Evolutionary conservation across 2,329 filamentous ascomycete genomes (phyloP).

Genomic region (Coleophoma eucalyptorum): DNA sequence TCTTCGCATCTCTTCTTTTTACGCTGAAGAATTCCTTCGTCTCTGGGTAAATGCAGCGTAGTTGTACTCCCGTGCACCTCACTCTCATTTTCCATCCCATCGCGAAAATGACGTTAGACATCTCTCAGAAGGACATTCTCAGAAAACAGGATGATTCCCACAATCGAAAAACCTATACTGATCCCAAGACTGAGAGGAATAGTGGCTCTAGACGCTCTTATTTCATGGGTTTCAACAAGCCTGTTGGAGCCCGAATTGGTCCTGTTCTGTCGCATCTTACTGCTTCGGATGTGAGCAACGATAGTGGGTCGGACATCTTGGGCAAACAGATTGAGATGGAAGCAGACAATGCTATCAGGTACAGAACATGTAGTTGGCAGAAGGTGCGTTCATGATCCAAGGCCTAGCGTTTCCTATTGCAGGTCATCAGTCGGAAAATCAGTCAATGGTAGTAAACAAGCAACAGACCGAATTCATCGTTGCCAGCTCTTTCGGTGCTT

Average conservation of each 20-base stretch:
- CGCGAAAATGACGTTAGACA: slow-evolving; percentile 26
- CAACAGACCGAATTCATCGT: too few species aligned
- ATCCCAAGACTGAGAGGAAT: slow-evolving; percentile 4
- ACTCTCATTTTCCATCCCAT: slow-evolving; percentile 22
- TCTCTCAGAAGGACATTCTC: slow-evolving; percentile 1
- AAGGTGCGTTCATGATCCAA: slow-evolving; percentile 51
- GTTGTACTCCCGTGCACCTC: slow-evolving; percentile 11
- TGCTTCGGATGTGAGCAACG: slow-evolving; percentile 17
- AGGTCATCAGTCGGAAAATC: too few species aligned
- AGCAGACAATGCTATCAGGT: slow-evolving; percentile 77
- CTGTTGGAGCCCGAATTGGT: slow-evolving; percentile 19
- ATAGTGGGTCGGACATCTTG: slow-evolving; percentile 23
- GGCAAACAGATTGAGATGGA: slow-evolving; percentile 74
- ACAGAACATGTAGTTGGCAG: slow-evolving; percentile 90
- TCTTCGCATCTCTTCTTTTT: too few species aligned
- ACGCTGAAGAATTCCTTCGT: too few species aligned
- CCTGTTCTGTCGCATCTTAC: slow-evolving; percentile 26
- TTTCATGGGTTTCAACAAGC: slow-evolving; percentile 7
- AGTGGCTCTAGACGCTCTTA: neutral
- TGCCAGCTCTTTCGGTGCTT: too few species aligned
- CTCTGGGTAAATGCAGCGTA: slow-evolving; percentile 15
- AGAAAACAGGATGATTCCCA: neutral
- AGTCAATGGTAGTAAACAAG: too few species aligned
- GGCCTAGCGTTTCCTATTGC: too few species aligned
- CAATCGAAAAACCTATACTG: slow-evolving; percentile 4